Evolutionary conservation across 139 green algal species (phyloP).

Genomic region (Spirogloea muscicola): DNA sequence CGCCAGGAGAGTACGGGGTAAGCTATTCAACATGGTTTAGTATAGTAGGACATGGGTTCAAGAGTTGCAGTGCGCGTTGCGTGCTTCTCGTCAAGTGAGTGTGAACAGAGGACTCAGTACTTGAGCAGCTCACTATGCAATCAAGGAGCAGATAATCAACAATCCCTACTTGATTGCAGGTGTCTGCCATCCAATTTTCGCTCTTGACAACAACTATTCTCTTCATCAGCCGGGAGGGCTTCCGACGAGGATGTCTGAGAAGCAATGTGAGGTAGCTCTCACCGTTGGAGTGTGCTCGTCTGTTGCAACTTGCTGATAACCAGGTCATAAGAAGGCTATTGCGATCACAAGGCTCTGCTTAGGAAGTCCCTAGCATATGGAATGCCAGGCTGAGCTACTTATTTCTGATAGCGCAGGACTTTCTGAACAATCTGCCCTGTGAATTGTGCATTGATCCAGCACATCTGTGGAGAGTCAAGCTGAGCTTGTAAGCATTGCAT

Average conservation of each 20-base stretch:
- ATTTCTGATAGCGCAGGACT: too few species aligned
- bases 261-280: background rate
- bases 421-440: too few species aligned
- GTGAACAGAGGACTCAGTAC: background rate
- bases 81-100: background rate
- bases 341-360: too few species aligned
- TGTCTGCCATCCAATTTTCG: conserved; percentile 77
- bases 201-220: conserved; percentile 84
- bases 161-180: conserved; percentile 10
- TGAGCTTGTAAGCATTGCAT: too few species aligned
- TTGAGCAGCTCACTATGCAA: background rate
- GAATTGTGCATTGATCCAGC: too few species aligned
- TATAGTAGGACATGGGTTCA: background rate
- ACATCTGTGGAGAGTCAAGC: too few species aligned
- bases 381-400: too few species aligned
- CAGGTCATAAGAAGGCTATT: too few species aligned
- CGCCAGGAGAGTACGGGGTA: conserved; percentile 76
- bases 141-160: background rate
- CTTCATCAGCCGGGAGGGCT: conserved; percentile 77
- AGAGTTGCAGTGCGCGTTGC: background rate
- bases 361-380: too few species aligned
- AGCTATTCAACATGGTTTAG: conserved; percentile 3
- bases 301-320: background rate
- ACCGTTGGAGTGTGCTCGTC: background rate
- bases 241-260: conserved; percentile 75